Evolutionary conservation across 2,329 filamentous ascomycete genomes (phyloP), one percentile per base, ranked within the genome.

Genomic region (Aspergillus versicolor): DNA sequence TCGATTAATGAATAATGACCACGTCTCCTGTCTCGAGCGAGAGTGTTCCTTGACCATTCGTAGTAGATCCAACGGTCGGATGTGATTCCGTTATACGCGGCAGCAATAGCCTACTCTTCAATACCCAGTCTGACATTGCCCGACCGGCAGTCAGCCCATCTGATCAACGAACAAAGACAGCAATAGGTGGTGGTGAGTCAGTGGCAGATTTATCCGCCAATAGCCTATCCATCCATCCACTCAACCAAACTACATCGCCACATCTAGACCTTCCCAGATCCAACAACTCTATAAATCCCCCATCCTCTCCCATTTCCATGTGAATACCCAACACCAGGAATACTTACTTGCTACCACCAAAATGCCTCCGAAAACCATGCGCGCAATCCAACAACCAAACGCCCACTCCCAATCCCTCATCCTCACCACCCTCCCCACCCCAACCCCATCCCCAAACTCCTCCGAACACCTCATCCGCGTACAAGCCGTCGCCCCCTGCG

Each of bases 401-500:
- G 13, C 53, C 22, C 43, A 56, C 15, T 51, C 57, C 42, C 24
- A 17, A 13, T 19, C 19, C 24, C 54, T 63, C 6, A 52, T 41
- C 50, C 58, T 61, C n/a, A 46, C 42, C 8, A 40, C 45, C n/a
- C 7, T n/a, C 12, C 49, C 57, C 12, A 19, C 61, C 11, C 64
- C 69, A 54, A 41, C 47, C 58, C 43, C 71, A 63, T 47, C 62
- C 54, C 66, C 60, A 42, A 61, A 58, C 19, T 63, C 49, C 27
- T 45, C 60, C 22, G 70, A 75, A 56, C 70, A 79, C 61, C 69
- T 79, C 19, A 72, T 81, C 67, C 69, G 69, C 45, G 69, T 75
- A 5, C 69, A 75, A 49, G 63, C 74, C 48, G 70, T 70, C 34
- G 72, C 76, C 6, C 69, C 77, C 13, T 78, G 74, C 41, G 68